Percentiles rank a stretch among this genome's conserved stretches.
Conservation (phyloP, 116 monocot species). For the Iris pallida region DNA sequence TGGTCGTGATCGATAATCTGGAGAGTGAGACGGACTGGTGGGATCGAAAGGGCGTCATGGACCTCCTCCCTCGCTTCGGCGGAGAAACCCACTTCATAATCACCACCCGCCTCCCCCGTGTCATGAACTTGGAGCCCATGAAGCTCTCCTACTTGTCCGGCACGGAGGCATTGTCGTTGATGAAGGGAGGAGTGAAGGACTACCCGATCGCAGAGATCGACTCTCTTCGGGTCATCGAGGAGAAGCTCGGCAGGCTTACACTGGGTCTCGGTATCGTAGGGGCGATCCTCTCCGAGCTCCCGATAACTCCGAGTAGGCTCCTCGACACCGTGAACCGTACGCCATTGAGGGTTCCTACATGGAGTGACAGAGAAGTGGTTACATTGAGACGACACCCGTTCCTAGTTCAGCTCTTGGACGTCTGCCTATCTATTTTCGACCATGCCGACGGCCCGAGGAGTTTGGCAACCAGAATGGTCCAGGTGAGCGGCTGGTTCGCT, state of each 20-base stretch:
- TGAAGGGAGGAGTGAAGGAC: conserved; percentile 71
- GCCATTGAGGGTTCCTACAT: conserved; percentile 35
- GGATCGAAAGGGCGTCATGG: conserved; percentile 63
- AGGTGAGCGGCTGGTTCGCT: conserved; percentile 79
- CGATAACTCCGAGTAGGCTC: conserved; percentile 76
- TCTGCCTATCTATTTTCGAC: conserved; percentile 90
- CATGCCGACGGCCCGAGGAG: conserved; percentile 80
- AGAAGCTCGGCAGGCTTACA: conserved; percentile 74
- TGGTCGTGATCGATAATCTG: conserved; percentile 81
- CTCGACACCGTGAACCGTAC: conserved; percentile 77
- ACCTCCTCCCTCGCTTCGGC: conserved; percentile 80
- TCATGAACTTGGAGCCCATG: conserved; percentile 85
- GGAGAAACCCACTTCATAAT: conserved; percentile 86
- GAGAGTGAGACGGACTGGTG: conserved; percentile 93
- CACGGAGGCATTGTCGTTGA: conserved; percentile 66
- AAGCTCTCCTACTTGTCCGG: conserved; percentile 82
- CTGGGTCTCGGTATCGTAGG: conserved; percentile 72
- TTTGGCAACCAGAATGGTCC: conserved; percentile 80
- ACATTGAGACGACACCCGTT: conserved; percentile 36
- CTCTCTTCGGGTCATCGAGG: conserved; percentile 70
- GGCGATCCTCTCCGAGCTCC: conserved; percentile 82
- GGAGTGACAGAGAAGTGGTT: conserved; percentile 41
- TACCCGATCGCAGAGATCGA: conserved; percentile 63
- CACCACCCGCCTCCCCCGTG: conserved; percentile 64
- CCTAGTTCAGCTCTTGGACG: conserved; percentile 73